Evolutionary conservation across 306 rosid genomes (phyloP).

Genomic region (Rubus idaeus): DNA sequence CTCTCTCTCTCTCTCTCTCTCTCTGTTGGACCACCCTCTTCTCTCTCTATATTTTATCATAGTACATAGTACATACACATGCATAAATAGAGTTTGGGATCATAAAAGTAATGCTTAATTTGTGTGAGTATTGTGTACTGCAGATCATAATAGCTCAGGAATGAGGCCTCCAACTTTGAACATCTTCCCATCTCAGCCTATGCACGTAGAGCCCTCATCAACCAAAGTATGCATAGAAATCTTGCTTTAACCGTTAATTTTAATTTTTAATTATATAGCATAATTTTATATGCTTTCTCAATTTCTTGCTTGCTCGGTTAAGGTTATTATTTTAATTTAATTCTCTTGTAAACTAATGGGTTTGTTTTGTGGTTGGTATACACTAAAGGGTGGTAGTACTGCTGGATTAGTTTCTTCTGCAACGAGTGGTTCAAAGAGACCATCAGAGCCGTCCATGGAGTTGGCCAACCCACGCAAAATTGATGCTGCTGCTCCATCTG

Average conservation of each 20-base stretch:
- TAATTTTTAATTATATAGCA: neutral
- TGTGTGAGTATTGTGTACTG: constrained; percentile 22
- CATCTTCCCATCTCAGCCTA: constrained; percentile 96
- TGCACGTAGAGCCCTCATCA: constrained; percentile 78
- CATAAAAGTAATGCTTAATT: neutral
- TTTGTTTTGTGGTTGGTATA: constrained; percentile 12
- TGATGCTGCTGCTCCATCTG: constrained; percentile 32
- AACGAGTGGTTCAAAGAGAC: constrained; percentile 62
- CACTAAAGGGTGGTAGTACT: constrained; percentile 35
- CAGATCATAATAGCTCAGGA: constrained; percentile 58
- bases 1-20: neutral
- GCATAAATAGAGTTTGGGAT: neutral
- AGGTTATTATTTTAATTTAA: constrained; percentile 3
- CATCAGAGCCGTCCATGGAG: constrained; percentile 62
- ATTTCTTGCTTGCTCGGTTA: constrained; percentile 6
- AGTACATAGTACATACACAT: neutral
- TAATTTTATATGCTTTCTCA: neutral
- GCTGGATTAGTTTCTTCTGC: constrained; percentile 47
- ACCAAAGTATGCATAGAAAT: constrained; percentile 48
- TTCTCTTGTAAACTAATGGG: constrained; percentile 7
- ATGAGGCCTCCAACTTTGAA: constrained; percentile 95
- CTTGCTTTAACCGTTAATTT: constrained; percentile 8
- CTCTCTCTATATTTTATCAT: constrained; percentile 1
- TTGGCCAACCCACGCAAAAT: constrained; percentile 57
- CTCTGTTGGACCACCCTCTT: constrained; percentile 9